Evolutionary conservation across 2,329 filamentous ascomycete species (phyloP), one percentile per base, ranked within the genome.

Genomic region (Colletotrichum filicis): DNA sequence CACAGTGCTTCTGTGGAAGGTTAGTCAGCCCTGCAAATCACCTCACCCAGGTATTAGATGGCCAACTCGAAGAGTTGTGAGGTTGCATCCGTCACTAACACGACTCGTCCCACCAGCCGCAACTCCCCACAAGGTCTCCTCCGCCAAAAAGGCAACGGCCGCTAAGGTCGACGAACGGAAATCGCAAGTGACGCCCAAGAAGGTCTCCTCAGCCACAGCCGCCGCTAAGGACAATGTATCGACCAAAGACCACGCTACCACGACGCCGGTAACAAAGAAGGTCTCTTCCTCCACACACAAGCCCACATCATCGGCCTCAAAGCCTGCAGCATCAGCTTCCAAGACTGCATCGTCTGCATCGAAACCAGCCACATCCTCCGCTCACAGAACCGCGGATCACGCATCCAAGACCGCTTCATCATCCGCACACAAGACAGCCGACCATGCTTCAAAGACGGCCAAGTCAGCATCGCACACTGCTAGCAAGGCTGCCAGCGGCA

Each of bases 121-220:
- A 52, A 71, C 57, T 22, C 63, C 64, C 5, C 58, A 68, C 28
- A 66, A 59, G 64, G 5, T 66, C 42, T 22, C 64, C 26, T 26
- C 32, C 5, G 12, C 35, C 24, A 66, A 66, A 35, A 66, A 66
- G 55, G 35, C 64, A 28, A 26, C 56, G 24, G 37, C 56, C 11
- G 30, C 55, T 9, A 49, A 53, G 11, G 56, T 32, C n/a, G 55
- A 60, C 2, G 22, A 59, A 28, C 53, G 49, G 7, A 66, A 56
- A n/a, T 32, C 62, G 52, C 49, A 66, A 9, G 64, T 14, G 12
- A 66, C 53, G 35, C 46, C 55, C 7, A 65, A 42, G 19, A 65
- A 65, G n/a, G 32, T 28, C 22, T 28, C 35, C 16, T 65, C 62
- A 19, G 24, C 52, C 16, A n/a, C 62, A 32, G 32, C 30, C 62